phyloP scores from a whole-genome alignment of 83 land plant species.

The Thuja plicata region DNA sequence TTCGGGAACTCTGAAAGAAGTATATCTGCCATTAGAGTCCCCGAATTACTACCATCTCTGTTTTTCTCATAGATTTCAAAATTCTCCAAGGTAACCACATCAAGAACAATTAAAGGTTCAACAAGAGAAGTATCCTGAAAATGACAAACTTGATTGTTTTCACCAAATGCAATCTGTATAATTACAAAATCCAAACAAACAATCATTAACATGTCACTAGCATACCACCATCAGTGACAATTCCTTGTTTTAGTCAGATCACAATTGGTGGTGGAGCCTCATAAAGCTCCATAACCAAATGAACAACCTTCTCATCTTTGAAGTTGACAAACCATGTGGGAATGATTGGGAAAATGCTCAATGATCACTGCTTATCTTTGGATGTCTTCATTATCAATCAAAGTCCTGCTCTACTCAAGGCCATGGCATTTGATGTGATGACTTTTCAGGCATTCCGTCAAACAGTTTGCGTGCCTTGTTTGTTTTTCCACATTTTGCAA shows the following conservation, averaged over 20 bases:
- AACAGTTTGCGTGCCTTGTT: too few species aligned
- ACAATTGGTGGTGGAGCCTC: conserved; percentile 39
- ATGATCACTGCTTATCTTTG: too few species aligned
- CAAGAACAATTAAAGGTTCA: conserved; percentile 81
- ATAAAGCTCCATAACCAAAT: too few species aligned
- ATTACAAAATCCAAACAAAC: conserved; percentile 51
- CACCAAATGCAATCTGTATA: conserved; percentile 4
- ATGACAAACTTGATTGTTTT: neutral
- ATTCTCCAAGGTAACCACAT: conserved; percentile 85
- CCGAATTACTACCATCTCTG: conserved; percentile 62
- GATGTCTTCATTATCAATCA: too few species aligned
- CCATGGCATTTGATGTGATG: too few species aligned
- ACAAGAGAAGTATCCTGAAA: neutral
- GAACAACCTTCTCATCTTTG: too few species aligned
- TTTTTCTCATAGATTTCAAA: conserved; percentile 88
- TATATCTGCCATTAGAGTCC: conserved; percentile 20
- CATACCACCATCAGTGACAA: conserved; percentile 78
- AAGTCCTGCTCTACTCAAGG: too few species aligned
- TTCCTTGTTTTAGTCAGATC: conserved; percentile 91
- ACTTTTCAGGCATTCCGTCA: too few species aligned
- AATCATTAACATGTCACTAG: conserved; percentile 54
- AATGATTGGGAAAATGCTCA: too few species aligned
- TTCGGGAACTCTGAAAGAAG: too few species aligned
- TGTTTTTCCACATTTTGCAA: too few species aligned
- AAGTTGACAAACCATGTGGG: too few species aligned